Conservation (phyloP, 148 eudicot genomes). For the Rheum nobile region DNA sequence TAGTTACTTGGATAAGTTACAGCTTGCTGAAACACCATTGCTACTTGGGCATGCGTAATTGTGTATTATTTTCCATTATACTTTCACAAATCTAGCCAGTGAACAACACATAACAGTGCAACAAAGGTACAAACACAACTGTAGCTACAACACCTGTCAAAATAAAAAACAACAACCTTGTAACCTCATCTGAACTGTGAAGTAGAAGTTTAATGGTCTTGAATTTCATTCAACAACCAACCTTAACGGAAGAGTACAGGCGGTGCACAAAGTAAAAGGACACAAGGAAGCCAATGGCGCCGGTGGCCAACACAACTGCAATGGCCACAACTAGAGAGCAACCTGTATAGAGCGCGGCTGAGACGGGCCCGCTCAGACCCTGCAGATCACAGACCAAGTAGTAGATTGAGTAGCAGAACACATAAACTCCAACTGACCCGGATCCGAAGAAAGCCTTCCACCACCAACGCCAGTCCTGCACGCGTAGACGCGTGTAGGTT, state of each 20-base stretch:
- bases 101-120: too few relatives aligned
- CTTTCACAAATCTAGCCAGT: too few relatives aligned
- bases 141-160: too few relatives aligned
- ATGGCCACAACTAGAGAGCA: slow-evolving; percentile 51
- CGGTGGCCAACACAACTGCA: slow-evolving; percentile 54
- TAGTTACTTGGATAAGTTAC: too few relatives aligned
- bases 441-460: slow-evolving; percentile 64
- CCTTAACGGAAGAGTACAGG: slow-evolving; percentile 61
- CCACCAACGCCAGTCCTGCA: slow-evolving; percentile 77
- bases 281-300: slow-evolving; percentile 47
- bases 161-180: too few relatives aligned
- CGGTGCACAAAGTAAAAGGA: slow-evolving; percentile 53
- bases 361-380: slow-evolving; percentile 49
- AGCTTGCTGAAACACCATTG: background rate
- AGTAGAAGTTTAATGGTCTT: too few relatives aligned
- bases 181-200: too few relatives aligned
- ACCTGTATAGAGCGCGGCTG: slow-evolving; percentile 52
- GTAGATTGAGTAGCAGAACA: slow-evolving; percentile 54
- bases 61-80: too few relatives aligned
- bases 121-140: too few relatives aligned
- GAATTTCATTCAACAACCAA: slow-evolving; percentile 31
- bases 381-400: slow-evolving; percentile 50
- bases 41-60: background rate
- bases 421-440: slow-evolving; percentile 52
- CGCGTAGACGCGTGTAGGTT: slow-evolving; percentile 63